A percentile compares a stretch with the other conserved stretches of the same genome.
Evolutionary conservation across 2,329 filamentous ascomycete species (phyloP).

Genomic region (Botrytis deweyae): DNA sequence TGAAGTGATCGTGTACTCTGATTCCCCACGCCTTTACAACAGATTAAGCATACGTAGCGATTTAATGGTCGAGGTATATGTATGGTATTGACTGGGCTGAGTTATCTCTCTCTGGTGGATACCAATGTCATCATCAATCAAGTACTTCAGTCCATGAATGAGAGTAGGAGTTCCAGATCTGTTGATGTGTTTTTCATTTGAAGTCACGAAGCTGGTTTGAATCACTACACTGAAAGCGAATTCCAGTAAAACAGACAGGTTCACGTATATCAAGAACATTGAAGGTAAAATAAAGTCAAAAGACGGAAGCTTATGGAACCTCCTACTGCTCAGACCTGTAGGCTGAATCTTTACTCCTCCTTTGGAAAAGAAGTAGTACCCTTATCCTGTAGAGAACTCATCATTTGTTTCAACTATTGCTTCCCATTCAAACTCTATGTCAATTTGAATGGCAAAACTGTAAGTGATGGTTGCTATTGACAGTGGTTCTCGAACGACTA

Average conservation of each 20-base stretch:
- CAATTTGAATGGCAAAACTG: not conserved
- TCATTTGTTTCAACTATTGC: not conserved
- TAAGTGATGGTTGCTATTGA: not conserved
- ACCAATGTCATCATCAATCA: not conserved
- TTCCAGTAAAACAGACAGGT: not conserved
- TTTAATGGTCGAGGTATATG: not conserved
- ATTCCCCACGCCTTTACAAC: not conserved
- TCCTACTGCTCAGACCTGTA: not conserved
- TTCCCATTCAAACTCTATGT: not conserved
- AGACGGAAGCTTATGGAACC: not conserved
- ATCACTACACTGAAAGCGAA: fast-evolving
- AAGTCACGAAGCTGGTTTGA: not conserved
- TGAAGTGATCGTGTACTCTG: not conserved
- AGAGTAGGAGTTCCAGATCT: not conserved
- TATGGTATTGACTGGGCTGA: not conserved
- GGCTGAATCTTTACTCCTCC: not conserved
- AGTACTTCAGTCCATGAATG: not conserved
- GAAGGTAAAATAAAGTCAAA: not conserved
- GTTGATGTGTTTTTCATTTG: not conserved
- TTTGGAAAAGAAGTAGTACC: no score
- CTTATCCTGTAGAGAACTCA: not conserved
- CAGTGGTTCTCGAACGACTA: not conserved
- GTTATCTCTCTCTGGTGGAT: not conserved
- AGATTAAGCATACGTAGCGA: not conserved
- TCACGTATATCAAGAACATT: not conserved